Evolutionary conservation across 2,329 filamentous ascomycete genomes (phyloP).

Genomic region (Fusarium xyrophilum): DNA sequence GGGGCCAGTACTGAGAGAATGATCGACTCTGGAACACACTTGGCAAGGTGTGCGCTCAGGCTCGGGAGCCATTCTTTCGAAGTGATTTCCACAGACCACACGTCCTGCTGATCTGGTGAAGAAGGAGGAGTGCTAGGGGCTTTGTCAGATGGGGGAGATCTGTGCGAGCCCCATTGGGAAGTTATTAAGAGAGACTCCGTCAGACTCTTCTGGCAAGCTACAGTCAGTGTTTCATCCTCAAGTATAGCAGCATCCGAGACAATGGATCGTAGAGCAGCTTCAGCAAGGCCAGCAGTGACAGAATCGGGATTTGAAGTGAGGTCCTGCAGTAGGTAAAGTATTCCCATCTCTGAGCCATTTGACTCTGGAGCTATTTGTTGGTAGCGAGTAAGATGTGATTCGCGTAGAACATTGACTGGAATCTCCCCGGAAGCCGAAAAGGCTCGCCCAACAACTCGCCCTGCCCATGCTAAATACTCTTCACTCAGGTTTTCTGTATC

Average conservation of each 20-base stretch:
- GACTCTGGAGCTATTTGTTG: constrained; percentile 54
- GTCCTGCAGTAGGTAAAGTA: constrained; percentile 68
- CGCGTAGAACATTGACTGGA: constrained; percentile 64
- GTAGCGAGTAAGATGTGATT: constrained; percentile 63
- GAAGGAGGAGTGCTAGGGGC: neutral
- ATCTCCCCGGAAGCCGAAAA: constrained; percentile 79
- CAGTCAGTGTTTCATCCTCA: constrained; percentile 56
- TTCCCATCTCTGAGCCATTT: constrained; percentile 67
- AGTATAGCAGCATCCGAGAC: constrained; percentile 60
- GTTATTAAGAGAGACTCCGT: constrained; percentile 59
- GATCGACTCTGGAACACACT: constrained; percentile 66
- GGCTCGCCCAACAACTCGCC: constrained; percentile 80
- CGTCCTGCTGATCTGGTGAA: constrained; percentile 27
- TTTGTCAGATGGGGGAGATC: constrained; percentile 61
- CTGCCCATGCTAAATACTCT: constrained; percentile 84
- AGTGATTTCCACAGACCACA: constrained; percentile 51
- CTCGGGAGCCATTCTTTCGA: constrained; percentile 65
- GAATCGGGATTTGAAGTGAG: constrained; percentile 66
- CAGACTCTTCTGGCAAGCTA: constrained; percentile 60
- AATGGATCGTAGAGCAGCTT: constrained; percentile 64
- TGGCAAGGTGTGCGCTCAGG: constrained; percentile 67
- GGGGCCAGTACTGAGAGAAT: constrained; percentile 73
- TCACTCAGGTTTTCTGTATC: constrained; percentile 66
- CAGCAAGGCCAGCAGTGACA: constrained; percentile 63
- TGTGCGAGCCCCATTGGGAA: constrained; percentile 64